Percentiles rank a stretch among this genome's conserved stretches.
Evolutionary conservation across 192 early-diverging fungal species (phyloP).

Genomic region (Umbelopsis vinacea): DNA sequence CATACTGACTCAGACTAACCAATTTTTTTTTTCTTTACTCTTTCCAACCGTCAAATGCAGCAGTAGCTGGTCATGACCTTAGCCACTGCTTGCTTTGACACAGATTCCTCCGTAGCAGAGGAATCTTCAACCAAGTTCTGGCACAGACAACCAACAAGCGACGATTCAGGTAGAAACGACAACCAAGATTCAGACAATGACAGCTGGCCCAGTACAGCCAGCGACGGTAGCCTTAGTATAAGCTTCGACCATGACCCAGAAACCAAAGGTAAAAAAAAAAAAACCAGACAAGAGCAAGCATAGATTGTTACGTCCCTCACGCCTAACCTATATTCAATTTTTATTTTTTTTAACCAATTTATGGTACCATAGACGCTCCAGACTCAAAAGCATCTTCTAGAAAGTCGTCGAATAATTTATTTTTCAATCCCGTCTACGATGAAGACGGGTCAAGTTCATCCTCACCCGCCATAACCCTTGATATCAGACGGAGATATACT

Average conservation of each 20-base stretch:
- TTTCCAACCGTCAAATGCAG: slow-evolving; percentile 3
- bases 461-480: background rate
- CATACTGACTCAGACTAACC: background rate
- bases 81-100: slow-evolving; percentile 23
- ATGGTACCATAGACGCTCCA: background rate
- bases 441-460: background rate
- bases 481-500: background rate
- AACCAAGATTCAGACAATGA: slow-evolving; percentile 18
- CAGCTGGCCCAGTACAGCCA: background rate
- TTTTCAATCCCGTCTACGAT: background rate
- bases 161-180: slow-evolving; percentile 15
- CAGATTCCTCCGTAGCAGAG: slow-evolving; percentile 21
- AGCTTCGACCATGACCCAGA: background rate
- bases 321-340: too few species aligned
- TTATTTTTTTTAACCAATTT: background rate
- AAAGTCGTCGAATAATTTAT: slow-evolving; percentile 17
- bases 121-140: slow-evolving; percentile 18
- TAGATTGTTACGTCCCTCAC: too few species aligned
- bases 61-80: slow-evolving; percentile 10
- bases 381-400: slow-evolving; percentile 17
- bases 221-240: slow-evolving; percentile 4
- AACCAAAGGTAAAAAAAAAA: slow-evolving; percentile 3
- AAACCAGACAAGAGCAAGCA: too few species aligned
- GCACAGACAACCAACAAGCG: background rate
- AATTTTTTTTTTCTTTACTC: background rate